phyloP scores from a whole-genome alignment of 148 eudicot genomes.

The Persicaria tinctoria region DNA sequence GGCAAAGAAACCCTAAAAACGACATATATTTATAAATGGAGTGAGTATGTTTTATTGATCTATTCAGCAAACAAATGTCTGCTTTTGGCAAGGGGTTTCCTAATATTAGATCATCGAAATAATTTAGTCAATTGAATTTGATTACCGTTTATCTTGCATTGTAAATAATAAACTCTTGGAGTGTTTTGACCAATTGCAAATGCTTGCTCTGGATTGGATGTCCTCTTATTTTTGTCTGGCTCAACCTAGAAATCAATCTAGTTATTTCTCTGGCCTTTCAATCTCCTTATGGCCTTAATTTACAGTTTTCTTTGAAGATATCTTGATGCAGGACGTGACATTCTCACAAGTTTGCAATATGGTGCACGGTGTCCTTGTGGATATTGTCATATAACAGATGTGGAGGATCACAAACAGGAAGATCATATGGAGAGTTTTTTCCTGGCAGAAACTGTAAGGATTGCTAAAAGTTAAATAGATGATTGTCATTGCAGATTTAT shows the following conservation, averaged over 20 bases:
- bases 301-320: slow-evolving; percentile 39
- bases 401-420: slow-evolving; percentile 91
- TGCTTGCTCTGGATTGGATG: slow-evolving; percentile 3
- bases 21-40: too few relatives aligned
- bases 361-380: slow-evolving; percentile 98
- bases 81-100: background rate
- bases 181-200: background rate
- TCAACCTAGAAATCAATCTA: background rate
- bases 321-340: slow-evolving; percentile 92
- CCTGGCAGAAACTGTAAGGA: slow-evolving; percentile 89
- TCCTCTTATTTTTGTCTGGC: background rate
- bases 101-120: background rate
- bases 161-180: too few relatives aligned
- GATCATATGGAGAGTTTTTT: slow-evolving; percentile 99
- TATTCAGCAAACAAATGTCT: background rate
- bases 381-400: slow-evolving; percentile 94
- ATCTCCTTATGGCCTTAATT: slow-evolving; percentile 1
- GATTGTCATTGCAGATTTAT: background rate
- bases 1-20: too few relatives aligned
- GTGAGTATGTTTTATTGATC: background rate
- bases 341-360: slow-evolving; percentile 84
- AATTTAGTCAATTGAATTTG: too few relatives aligned
- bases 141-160: too few relatives aligned
- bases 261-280: background rate
- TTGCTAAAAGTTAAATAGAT: background rate